Conservation (phyloP, 768 basidiomycete genomes). For the Boletus bicolor region DNA sequence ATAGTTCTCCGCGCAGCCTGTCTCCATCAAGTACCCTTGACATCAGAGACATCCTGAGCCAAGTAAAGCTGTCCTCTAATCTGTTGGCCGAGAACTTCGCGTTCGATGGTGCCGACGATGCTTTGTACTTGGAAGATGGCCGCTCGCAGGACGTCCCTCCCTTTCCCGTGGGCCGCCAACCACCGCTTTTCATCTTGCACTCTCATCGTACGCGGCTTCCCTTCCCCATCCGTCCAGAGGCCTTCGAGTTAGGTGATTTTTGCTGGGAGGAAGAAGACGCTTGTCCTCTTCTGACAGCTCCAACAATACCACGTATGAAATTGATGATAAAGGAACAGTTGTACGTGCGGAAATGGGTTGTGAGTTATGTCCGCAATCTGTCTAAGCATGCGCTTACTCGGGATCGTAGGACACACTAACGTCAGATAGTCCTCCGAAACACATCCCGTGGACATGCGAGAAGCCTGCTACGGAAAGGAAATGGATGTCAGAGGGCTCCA, state of each 20-base stretch:
- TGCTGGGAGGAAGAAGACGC: conserved; percentile 16
- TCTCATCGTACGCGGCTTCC: conserved; percentile 22
- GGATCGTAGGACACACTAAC: conserved; percentile 19
- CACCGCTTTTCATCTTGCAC: conserved; percentile 28
- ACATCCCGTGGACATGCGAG: conserved; percentile 31
- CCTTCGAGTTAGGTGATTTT: conserved; percentile 19
- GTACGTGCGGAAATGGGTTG: conserved; percentile 34
- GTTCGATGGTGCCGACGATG: conserved; percentile 14
- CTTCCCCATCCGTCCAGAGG: conserved; percentile 21
- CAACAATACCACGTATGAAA: conserved; percentile 36
- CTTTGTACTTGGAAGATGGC: conserved; percentile 10
- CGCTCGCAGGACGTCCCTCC: conserved; percentile 26
- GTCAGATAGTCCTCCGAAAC: conserved; percentile 23
- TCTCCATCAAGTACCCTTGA: conserved; percentile 27
- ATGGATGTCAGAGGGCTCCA: conserved; percentile 32
- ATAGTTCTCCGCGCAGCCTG: conserved; percentile 11
- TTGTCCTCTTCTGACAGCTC: conserved; percentile 25
- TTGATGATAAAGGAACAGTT: conserved; percentile 34
- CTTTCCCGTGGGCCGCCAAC: conserved; percentile 29
- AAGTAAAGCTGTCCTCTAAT: conserved; percentile 10
- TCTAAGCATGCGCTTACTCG: conserved; percentile 6
- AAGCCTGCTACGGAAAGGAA: conserved; percentile 15
- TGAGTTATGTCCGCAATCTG: conserved; percentile 18
- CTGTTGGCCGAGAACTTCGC: conserved; percentile 23
- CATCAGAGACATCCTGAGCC: conserved; percentile 22